Evolutionary conservation across 768 basidiomycete species (phyloP), one percentile per base, ranked within the genome.

Genomic region (Multifurca ochricompacta): DNA sequence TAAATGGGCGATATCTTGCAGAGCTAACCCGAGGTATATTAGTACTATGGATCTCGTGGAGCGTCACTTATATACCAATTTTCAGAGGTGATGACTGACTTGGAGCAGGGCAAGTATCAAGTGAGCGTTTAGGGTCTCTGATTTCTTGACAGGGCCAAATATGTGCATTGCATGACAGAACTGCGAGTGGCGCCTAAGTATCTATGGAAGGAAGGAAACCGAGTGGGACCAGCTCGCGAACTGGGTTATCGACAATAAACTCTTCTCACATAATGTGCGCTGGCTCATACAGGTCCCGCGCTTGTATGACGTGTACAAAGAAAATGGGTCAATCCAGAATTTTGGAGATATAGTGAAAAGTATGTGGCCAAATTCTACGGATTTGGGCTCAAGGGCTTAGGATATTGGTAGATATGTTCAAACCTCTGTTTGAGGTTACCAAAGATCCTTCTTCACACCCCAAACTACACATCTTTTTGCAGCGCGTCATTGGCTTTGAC

Each of bases 211-310:
- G 53, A 78, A 76, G 2, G 60, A 68, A 10, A 76, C 81, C 54
- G 96, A 99, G 71, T 99, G 96, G 96, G 96, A 98, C 74, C 97
- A 97, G 65, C 75, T 99, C 6, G 96, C 96, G 16, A 87, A 85
- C 74, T 99, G 96, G 96, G 83, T 99, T 53, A 82, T 96, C 66
- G 78, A 88, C 66, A 81, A 97, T 74, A 92, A 95, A 67, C 75
- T 98, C 4, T 88, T 78, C 68, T 97, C 94, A 3, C 94, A 98
- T 69, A 98, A 99, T 65, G 92, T 98, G 35, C 82, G 96, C 49
- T 98, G 96, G 96, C 81, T 98, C 53, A 87, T 99, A 59, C 96
- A 98, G 67, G 74, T 98, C 6, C 96, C 96, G 0, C 83, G 96
- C 2, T 67, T 99, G 55, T 99, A 99, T 71, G 86, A 95, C 61